A percentile compares a stretch with the other conserved stretches of the same genome.
Evolutionary conservation across 1,139 yeast species (phyloP).

Genomic region (Torulaspora globosa): DNA sequence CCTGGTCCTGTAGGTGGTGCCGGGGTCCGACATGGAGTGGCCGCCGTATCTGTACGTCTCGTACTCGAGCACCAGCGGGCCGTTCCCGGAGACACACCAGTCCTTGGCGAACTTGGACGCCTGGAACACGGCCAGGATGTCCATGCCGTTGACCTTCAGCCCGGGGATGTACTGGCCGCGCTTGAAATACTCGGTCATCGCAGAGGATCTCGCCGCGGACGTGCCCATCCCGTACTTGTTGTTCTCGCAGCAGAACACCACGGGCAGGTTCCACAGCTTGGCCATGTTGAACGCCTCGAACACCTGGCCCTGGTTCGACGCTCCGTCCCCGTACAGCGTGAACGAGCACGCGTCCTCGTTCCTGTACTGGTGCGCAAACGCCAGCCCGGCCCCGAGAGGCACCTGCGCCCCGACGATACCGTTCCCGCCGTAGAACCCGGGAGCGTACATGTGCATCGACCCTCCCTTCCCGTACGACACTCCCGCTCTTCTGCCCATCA

Average conservation of each 20-base stretch:
- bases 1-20: slow-evolving; percentile 99
- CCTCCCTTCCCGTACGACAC: slow-evolving; percentile 98
- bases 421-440: slow-evolving; percentile 96
- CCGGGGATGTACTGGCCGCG: slow-evolving; percentile 99
- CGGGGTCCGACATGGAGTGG: slow-evolving; percentile 99
- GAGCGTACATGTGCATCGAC: slow-evolving; percentile 97
- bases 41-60: slow-evolving; percentile 99
- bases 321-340: slow-evolving; percentile 97
- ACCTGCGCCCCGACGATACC: slow-evolving; percentile 99
- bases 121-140: slow-evolving; percentile 88
- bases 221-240: slow-evolving; percentile 99
- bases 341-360: slow-evolving; percentile 79
- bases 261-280: slow-evolving; percentile 95
- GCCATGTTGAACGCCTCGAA: slow-evolving; percentile 98
- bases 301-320: slow-evolving; percentile 98
- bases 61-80: slow-evolving; percentile 92
- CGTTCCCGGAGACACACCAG: slow-evolving; percentile 90
- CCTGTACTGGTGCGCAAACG: slow-evolving; percentile 93
- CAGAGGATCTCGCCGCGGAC: slow-evolving; percentile 93
- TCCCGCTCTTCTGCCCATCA: slow-evolving; percentile 95
- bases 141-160: slow-evolving; percentile 98
- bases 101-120: slow-evolving; percentile 97
- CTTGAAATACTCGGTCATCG: slow-evolving; percentile 93
- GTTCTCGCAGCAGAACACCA: slow-evolving; percentile 93
- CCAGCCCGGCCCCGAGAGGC: slow-evolving; percentile 95